Percentiles rank a stretch among this genome's conserved stretches.
Conservation (phyloP, 352 stramenopile species). For the Phytopythium montanum region DNA sequence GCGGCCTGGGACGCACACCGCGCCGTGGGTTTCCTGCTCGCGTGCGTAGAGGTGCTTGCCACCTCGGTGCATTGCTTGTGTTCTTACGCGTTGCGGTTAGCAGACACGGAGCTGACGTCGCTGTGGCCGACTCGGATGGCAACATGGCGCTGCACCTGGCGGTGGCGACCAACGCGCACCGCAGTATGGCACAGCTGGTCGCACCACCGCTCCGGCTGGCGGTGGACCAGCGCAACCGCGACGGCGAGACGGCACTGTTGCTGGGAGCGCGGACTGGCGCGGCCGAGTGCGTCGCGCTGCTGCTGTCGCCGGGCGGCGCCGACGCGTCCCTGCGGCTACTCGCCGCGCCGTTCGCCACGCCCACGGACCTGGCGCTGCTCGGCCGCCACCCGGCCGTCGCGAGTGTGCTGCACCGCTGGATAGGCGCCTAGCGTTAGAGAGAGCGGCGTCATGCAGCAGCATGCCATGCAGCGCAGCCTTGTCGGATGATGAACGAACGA, state of each 20-base stretch:
- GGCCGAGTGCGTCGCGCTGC: constrained; percentile 8
- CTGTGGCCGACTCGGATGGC: constrained; percentile 8
- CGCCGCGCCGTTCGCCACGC: constrained; percentile 11
- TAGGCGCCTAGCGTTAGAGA: not conserved
- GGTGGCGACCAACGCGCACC: constrained; percentile 6
- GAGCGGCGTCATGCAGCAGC: too few relatives aligned
- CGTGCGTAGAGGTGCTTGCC: not conserved
- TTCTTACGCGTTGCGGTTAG: not conserved
- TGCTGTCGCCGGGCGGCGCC: constrained; percentile 8
- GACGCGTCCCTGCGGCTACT: constrained; percentile 9
- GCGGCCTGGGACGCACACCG: constrained; percentile 12
- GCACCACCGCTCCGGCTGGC: not conserved
- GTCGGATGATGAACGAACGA: too few relatives aligned
- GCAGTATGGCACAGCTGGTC: constrained; percentile 4
- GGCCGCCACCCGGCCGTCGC: constrained; percentile 7
- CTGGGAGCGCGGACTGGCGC: constrained; percentile 7
- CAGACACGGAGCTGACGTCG: constrained; percentile 7
- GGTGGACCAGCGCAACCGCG: constrained; percentile 10
- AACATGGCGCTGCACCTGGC: constrained; percentile 14
- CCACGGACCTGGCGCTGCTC: constrained; percentile 14
- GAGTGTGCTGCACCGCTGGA: not conserved
- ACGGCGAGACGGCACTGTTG: constrained; percentile 13
- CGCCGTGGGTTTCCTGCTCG: constrained; percentile 8
- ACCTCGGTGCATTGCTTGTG: not conserved
- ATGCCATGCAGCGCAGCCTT: too few relatives aligned